Evolutionary conservation across 345 rosid species (phyloP).

Genomic region (Syzygium grande): DNA sequence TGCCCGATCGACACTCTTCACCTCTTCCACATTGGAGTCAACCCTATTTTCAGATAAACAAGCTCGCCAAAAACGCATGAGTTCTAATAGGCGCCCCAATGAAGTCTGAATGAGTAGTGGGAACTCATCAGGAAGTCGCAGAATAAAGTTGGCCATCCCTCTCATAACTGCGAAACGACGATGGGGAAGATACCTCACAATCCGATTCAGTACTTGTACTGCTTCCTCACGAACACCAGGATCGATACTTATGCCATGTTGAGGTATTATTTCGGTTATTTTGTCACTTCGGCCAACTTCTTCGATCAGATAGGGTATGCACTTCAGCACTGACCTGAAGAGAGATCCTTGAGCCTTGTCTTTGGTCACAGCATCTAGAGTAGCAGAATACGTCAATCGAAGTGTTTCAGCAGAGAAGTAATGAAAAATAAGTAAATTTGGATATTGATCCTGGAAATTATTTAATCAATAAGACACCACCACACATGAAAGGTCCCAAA

Average conservation of each 20-base stretch:
- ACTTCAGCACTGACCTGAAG: constrained; percentile 86
- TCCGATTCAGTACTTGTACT: constrained; percentile 87
- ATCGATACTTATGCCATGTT: constrained; percentile 96
- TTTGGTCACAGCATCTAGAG: constrained; percentile 87
- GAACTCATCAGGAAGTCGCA: constrained; percentile 92
- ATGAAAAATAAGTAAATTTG: not conserved
- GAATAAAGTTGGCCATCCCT: constrained; percentile 95
- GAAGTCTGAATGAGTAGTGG: constrained; percentile 98
- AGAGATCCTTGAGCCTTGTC: constrained; percentile 97
- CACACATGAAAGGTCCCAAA: not conserved
- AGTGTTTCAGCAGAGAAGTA: constrained; percentile 5
- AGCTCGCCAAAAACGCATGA: constrained; percentile 98
- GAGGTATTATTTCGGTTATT: constrained; percentile 96
- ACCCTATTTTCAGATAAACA: constrained; percentile 69
- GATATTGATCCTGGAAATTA: not conserved
- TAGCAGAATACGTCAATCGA: constrained; percentile 1
- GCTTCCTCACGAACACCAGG: constrained; percentile 99
- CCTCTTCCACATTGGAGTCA: constrained; percentile 38
- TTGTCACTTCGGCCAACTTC: constrained; percentile 98
- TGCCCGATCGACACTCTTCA: constrained; percentile 35
- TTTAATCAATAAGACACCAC: not conserved
- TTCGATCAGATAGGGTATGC: constrained; percentile 92
- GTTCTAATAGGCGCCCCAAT: constrained; percentile 85
- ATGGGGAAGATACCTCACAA: constrained; percentile 81
- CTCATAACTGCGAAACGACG: constrained; percentile 97